Evolutionary conservation across 1,139 yeast species (phyloP), one percentile per base, ranked within the genome.

Genomic region (Pichia sp.): DNA sequence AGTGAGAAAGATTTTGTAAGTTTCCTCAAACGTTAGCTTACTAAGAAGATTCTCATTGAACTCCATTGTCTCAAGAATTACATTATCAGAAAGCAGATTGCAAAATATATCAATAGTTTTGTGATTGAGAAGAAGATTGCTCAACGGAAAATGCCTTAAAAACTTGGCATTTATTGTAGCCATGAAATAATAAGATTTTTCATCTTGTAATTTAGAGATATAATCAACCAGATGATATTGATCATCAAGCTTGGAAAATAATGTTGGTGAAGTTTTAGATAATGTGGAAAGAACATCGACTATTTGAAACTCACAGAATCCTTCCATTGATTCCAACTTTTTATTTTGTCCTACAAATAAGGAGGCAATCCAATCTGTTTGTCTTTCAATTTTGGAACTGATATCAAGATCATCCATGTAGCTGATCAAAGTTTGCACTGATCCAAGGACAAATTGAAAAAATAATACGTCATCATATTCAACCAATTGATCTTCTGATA

Each of bases 391-490:
- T 9, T 30, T 5, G 2, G 8, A 3, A 30, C 18, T 5, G 5
- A 18, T 17, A 12, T 18, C 11, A 5, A 30, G 5, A 9, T 30
- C 32, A 30, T 18, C 32, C 12, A 17, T 17, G 7, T 30, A 5
- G 7, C 20, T 17, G 11, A 30, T 30, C 5, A 30, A 18, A 18
- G n/a, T 30, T 18, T 30, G 32, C 5, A 18, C 12, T 8, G n/a
- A 4, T 7, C 32, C 32, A 18, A 30, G n/a, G 7, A 30, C 32
- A 23, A 51, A 51, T 2, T 55, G 46, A 30, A 47, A 49, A 21
- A 53, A 47, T 14, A 59, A 39, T 2, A 57, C 24, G 41, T 60
- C 64, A 34, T 54, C 49, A 4, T 48, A 43, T 2, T 40, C 19
- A 1, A 40, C 42, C 20, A 57, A 46, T 18, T 54, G 60, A 3